Evolutionary conservation across 225 moss, liverwort and hornwort species (phyloP).

Genomic region (Takakia lepidozioides): DNA sequence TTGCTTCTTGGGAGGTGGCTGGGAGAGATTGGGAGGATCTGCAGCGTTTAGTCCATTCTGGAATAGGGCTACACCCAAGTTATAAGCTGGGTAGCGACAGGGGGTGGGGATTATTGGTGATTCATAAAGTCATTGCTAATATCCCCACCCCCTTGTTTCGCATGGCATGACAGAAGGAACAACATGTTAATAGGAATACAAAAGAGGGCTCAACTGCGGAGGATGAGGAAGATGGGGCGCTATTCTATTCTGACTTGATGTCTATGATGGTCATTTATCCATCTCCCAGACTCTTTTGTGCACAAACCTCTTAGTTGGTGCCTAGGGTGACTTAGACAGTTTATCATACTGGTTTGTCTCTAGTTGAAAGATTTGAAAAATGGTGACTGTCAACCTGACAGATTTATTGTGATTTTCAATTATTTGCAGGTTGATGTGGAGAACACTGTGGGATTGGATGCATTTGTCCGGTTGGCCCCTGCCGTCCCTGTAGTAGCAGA

Average conservation of each 20-base stretch:
- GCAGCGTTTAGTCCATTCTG: neutral
- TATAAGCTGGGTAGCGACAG: constrained; percentile 11
- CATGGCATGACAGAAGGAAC: constrained; percentile 75
- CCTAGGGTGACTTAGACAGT: too few species aligned
- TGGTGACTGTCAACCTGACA: neutral
- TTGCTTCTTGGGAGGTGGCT: too few species aligned
- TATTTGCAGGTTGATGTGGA: constrained; percentile 75
- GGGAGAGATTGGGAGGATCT: neutral
- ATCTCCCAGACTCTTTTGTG: constrained; percentile 44
- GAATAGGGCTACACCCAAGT: neutral
- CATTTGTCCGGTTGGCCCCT: constrained; percentile 82
- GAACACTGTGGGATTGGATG: constrained; percentile 78
- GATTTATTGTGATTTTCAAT: too few species aligned
- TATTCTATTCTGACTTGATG: constrained; percentile 97
- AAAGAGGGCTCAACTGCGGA: constrained; percentile 46
- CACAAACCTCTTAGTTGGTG: too few species aligned
- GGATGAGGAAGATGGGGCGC: constrained; percentile 85
- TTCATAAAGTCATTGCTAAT: constrained; percentile 50
- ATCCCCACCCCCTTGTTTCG: constrained; percentile 58
- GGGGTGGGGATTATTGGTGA: constrained; percentile 47
- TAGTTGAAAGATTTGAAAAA: neutral
- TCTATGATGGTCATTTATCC: constrained; percentile 72
- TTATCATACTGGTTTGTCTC: too few species aligned
- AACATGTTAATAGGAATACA: constrained; percentile 55
- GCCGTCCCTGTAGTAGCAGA: constrained; percentile 87